Percentiles rank a stretch among this genome's conserved stretches.
These are phyloP conservation scores for Mycotypha africana DNA, from an alignment of 371 early-diverging fungal species.

Conservation along the genomic window DNA sequence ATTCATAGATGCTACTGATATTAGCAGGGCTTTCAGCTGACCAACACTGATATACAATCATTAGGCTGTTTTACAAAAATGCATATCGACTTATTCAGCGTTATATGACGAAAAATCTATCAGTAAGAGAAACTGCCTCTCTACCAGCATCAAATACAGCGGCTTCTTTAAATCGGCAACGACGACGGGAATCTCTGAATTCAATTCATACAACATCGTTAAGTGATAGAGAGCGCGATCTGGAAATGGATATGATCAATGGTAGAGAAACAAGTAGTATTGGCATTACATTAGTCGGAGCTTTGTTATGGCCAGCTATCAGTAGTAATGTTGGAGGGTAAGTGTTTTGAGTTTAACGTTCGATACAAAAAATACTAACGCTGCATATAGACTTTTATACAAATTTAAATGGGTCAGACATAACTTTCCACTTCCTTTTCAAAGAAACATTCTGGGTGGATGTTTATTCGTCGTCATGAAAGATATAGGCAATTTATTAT, in stretches of 20 bases:
- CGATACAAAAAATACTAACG: no score
- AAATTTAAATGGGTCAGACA: conserved; percentile 39
- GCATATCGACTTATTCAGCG: conserved; percentile 6
- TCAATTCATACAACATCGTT: conserved; percentile 3
- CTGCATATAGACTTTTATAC: conserved; percentile 32
- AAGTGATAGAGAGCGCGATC: conserved; percentile 17
- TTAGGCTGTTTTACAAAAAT: conserved; percentile 19
- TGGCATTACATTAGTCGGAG: conserved; percentile 48
- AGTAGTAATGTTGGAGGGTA: conserved; percentile 40
- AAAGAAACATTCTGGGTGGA: conserved; percentile 54
- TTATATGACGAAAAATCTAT: conserved; percentile 7
- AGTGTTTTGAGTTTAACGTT: no score
- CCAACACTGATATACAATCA: no score
- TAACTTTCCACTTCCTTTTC: conserved; percentile 52
- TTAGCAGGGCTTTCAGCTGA: no score
- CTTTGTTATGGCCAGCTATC: conserved; percentile 46
- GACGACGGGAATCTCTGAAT: background rate
- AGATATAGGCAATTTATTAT: conserved; percentile 36
- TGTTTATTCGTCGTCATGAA: conserved; percentile 57
- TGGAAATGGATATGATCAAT: conserved; percentile 21
- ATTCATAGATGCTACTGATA: no score
- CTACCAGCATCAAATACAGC: background rate
- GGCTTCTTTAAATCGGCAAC: no score
- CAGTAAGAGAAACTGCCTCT: conserved; percentile 7
- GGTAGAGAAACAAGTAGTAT: conserved; percentile 24